Conservation (phyloP, 768 basidiomycete genomes). For the Mycena venus region DNA sequence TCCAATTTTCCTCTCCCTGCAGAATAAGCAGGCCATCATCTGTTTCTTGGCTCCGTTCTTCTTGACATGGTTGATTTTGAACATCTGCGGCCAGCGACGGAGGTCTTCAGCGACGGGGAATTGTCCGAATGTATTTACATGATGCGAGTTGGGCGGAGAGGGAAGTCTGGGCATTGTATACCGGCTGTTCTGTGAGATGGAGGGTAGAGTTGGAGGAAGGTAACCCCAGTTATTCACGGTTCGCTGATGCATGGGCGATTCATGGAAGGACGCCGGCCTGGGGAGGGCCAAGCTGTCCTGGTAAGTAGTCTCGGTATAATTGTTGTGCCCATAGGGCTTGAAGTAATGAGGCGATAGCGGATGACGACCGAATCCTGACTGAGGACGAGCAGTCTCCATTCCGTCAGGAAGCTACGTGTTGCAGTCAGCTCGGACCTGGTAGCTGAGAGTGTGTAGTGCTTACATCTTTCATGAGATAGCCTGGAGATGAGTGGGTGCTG, state of each 20-base stretch:
- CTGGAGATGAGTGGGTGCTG: constrained; percentile 13
- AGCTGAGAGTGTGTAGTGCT: not conserved
- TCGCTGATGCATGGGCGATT: not conserved
- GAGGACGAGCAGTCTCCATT: not conserved
- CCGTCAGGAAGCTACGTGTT: constrained; percentile 4
- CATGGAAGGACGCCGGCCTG: not conserved
- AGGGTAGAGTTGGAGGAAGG: not conserved
- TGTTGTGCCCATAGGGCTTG: not conserved
- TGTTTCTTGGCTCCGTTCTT: constrained; percentile 12
- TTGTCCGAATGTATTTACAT: not conserved
- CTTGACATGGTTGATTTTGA: constrained; percentile 25
- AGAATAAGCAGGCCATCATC: constrained; percentile 25
- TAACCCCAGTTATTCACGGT: not conserved
- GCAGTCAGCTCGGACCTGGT: not conserved
- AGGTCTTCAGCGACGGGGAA: constrained; percentile 7
- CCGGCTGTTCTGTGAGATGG: not conserved
- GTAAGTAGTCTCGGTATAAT: not conserved
- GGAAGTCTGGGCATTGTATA: not conserved
- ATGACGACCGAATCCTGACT: not conserved
- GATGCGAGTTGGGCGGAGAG: not conserved
- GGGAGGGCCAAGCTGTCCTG: not conserved
- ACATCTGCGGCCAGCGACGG: constrained; percentile 17
- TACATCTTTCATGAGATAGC: not conserved
- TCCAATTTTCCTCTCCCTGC: constrained; percentile 25
- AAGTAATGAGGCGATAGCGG: not conserved